These are phyloP conservation scores for Penicillium sclerotigenum DNA, from an alignment of 2,329 filamentous ascomycete genomes.

Conservation along the genomic window DNA sequence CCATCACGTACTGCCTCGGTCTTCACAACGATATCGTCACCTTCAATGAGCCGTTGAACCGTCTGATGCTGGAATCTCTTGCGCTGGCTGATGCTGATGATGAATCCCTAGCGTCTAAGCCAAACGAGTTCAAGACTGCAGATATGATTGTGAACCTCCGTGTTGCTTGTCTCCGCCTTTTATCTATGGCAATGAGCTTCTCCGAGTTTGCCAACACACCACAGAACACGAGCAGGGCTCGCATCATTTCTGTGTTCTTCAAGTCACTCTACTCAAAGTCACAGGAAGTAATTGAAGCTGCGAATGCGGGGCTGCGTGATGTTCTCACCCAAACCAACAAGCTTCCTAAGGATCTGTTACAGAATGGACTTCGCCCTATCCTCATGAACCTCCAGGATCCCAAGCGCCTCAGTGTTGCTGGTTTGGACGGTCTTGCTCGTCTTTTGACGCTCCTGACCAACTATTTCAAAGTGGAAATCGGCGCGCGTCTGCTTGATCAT, in stretches of 20 bases:
- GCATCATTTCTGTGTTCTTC: conserved; percentile 94
- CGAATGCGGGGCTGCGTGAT: conserved; percentile 82
- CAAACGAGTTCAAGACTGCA: conserved; percentile 89
- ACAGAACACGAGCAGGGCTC: conserved; percentile 59
- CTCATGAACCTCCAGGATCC: conserved; percentile 93
- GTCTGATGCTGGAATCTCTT: conserved; percentile 87
- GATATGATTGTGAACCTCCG: conserved; percentile 88
- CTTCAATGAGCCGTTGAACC: conserved; percentile 87
- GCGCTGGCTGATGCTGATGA: conserved; percentile 93
- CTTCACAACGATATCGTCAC: conserved; percentile 84
- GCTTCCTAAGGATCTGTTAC: conserved; percentile 88
- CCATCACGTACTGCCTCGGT: conserved; percentile 90
- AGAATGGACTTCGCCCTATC: conserved; percentile 92
- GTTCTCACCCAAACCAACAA: conserved; percentile 87
- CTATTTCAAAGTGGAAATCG: conserved; percentile 99
- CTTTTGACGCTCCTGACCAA: conserved; percentile 89
- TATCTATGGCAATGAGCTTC: conserved; percentile 90
- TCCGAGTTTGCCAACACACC: conserved; percentile 81
- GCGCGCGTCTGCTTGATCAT: conserved; percentile 86
- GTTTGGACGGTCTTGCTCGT: conserved; percentile 84
- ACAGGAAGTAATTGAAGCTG: conserved; percentile 85
- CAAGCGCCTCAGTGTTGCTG: conserved; percentile 81
- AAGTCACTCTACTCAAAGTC: conserved; percentile 94
- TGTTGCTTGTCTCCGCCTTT: conserved; percentile 86
- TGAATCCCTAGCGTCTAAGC: conserved; percentile 87